Evolutionary conservation across 495 filamentous ascomycete species (phyloP), one percentile per base, ranked within the genome.

Genomic region (Penicillium antarcticum): DNA sequence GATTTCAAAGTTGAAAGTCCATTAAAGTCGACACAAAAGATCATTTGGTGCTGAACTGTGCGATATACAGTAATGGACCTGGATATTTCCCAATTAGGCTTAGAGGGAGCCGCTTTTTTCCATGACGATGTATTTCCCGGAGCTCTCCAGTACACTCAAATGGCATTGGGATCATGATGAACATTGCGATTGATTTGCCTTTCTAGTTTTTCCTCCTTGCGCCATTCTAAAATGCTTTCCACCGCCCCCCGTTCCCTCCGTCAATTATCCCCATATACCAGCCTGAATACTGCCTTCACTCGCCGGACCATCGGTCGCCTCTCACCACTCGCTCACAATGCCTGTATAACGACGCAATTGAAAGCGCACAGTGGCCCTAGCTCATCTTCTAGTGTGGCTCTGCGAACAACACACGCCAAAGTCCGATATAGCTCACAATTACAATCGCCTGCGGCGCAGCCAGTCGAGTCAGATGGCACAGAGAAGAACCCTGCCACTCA

Each of bases 401-500:
- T 39, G 10, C 47, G 13, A 29, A 46, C 34, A 31, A 21, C 45
- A 39, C 42, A 37, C 14, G 5, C 41, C 29, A 23, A 42, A 19
- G 29, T 42, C 33, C 41, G 49, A 33, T 42, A 44, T 49, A 47
- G 21, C 31, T 48, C 48, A 5, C 47, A 52, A 17, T 47, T 37
- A 11, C 52, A 56, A 19, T 52, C 53, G 14, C 43, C 60, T 13
- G 24, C 57, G 39, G 33, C 19, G 19, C 18, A 32, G 16, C 33
- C 57, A 9, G 17, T 40, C 3, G 19, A 35, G 34, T 9, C 37
- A 10, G 29, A 60, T 9, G 26, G 13, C 16, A 33, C 45, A 23
- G 37, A 45, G 26, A 26, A 45, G 18, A 56, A 52, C 17, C 61
- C 60, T 19, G 52, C 51, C 10, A 58, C 60, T 13, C 65, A 66